Conservation (phyloP, 2,329 filamentous ascomycete genomes). For the Gliomastix tumulicola region DNA sequence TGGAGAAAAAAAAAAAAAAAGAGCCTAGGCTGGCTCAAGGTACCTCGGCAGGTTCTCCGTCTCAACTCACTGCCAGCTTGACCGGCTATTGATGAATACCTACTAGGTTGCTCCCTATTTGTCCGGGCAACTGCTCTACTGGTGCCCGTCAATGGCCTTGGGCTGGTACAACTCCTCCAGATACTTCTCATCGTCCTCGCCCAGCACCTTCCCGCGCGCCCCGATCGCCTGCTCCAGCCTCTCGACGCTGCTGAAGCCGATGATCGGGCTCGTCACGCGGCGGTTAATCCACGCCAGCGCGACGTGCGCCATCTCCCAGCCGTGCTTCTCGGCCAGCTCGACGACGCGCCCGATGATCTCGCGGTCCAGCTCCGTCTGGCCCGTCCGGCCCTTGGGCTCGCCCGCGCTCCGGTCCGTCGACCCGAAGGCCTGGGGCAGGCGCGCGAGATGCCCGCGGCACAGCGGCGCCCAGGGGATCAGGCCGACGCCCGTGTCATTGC, state of each 20-base stretch:
- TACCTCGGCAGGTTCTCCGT: background rate
- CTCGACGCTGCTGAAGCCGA: conserved; percentile 50
- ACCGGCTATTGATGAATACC: too few relatives aligned
- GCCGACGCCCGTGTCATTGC: conserved; percentile 31
- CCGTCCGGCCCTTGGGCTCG: conserved; percentile 18
- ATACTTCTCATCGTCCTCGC: conserved; percentile 50
- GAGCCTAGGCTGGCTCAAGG: too few relatives aligned
- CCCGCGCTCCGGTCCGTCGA: conserved; percentile 15
- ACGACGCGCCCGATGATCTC: conserved; percentile 19
- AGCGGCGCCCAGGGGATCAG: conserved; percentile 21
- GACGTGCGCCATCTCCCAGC: conserved; percentile 55
- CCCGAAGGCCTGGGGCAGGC: conserved; percentile 13
- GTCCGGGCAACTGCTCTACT: background rate
- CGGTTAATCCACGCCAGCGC: conserved; percentile 57
- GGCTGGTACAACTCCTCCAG: conserved; percentile 53
- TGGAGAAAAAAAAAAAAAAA: too few relatives aligned
- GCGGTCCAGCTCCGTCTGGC: conserved; percentile 3
- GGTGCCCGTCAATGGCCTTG: conserved; percentile 28
- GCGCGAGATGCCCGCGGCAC: conserved; percentile 19
- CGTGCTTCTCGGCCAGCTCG: conserved; percentile 49
- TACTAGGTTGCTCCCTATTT: too few relatives aligned
- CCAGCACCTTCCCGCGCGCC: conserved; percentile 40
- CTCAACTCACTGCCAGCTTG: too few relatives aligned
- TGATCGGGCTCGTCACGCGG: conserved; percentile 48
- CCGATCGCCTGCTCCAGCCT: conserved; percentile 60